Evolutionary conservation across 371 early-diverging fungal species (phyloP).

Genomic region (Choanephora cucurbitarum): DNA sequence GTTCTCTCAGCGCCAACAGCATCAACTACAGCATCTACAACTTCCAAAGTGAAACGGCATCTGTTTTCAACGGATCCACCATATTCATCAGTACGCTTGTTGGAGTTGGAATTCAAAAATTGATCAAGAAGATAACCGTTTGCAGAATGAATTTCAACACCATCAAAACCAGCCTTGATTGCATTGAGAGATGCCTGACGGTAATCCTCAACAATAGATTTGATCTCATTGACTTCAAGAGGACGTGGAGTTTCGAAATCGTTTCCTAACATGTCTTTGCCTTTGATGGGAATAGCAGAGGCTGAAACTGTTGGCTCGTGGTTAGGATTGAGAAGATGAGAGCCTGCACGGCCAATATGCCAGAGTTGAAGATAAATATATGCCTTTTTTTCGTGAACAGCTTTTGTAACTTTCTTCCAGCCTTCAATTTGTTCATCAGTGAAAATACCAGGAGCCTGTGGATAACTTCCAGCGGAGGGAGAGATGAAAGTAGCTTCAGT

Average conservation of each 20-base stretch:
- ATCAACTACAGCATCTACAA: conserved; percentile 48
- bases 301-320: conserved; percentile 1
- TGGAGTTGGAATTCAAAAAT: conserved; percentile 53
- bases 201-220: conserved; percentile 56
- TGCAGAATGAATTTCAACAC: conserved; percentile 68
- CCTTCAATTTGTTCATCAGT: conserved; percentile 46
- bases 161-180: conserved; percentile 64
- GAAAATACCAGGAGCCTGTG: conserved; percentile 43
- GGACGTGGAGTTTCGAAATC: conserved; percentile 34
- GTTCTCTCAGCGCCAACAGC: conserved; percentile 17
- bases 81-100: conserved; percentile 57
- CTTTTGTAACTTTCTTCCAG: conserved; percentile 56
- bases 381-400: conserved; percentile 55
- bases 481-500: conserved; percentile 52
- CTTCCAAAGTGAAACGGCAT: conserved; percentile 61
- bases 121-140: conserved; percentile 66
- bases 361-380: conserved; percentile 58
- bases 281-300: neutral
- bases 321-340: neutral
- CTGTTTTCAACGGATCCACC: conserved; percentile 78
- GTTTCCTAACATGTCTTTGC: neutral
- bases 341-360: conserved; percentile 30
- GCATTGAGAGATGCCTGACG: conserved; percentile 41
- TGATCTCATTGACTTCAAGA: conserved; percentile 64
- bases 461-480: conserved; percentile 34